Percentiles rank a stretch among this genome's conserved stretches.
Conservation (phyloP, 129 eudicot genomes). For the carrot (Daucus carota) region DH1_v3.0 NC_030384.2:26659501-26660000, state of each 20-base stretch:
- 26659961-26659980: constrained; percentile 95
- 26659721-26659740: not conserved
- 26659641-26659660: not conserved
- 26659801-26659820: not conserved
- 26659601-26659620: not conserved
- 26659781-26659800: not conserved
- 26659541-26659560: not conserved
- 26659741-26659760: too few species aligned
- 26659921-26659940: not conserved
- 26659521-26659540: not conserved
- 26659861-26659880: not conserved
- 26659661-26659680: not conserved
- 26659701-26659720: not conserved
- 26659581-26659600: too few species aligned
- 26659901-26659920: not conserved
- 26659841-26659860: not conserved
- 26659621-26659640: not conserved
- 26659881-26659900: not conserved
- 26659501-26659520: not conserved
- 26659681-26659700: not conserved
- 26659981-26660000: constrained; percentile 95
- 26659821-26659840: not conserved
- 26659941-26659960: constrained; percentile 71
- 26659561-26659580: not conserved
- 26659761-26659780: too few species aligned